Evolutionary conservation across 768 basidiomycete genomes (phyloP).

Genomic region (Mycena rebaudengoi): DNA sequence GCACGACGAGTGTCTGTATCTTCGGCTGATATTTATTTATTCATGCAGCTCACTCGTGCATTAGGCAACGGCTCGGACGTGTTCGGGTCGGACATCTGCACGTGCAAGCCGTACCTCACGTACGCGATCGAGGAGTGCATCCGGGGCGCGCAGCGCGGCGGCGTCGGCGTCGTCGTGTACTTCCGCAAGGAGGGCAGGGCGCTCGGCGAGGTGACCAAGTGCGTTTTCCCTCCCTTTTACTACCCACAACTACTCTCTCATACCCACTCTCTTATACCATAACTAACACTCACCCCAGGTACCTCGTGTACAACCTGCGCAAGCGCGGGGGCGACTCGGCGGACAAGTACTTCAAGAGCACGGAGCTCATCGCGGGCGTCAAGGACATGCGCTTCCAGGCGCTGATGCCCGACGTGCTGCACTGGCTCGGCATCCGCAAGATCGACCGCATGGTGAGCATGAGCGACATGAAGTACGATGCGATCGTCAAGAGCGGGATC

Average conservation of each 20-base stretch:
- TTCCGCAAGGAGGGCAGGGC: slow-evolving; percentile 95
- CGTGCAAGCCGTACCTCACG: slow-evolving; percentile 91
- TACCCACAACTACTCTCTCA: too few species aligned
- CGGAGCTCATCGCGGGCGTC: slow-evolving; percentile 93
- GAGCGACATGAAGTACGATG: slow-evolving; percentile 97
- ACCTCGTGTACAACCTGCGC: slow-evolving; percentile 95
- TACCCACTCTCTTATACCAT: too few species aligned
- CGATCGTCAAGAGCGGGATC: slow-evolving; percentile 90
- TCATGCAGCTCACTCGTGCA: too few species aligned
- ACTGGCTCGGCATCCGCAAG: slow-evolving; percentile 85
- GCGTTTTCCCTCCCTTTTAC: too few species aligned
- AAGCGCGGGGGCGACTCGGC: slow-evolving; percentile 95
- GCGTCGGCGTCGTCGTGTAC: slow-evolving; percentile 93
- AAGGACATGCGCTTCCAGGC: slow-evolving; percentile 96
- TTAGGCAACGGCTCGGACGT: slow-evolving; percentile 97
- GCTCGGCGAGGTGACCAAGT: slow-evolving; percentile 93
- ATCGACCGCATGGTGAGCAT: slow-evolving; percentile 91
- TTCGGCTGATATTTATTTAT: too few species aligned
- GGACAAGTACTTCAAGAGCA: slow-evolving; percentile 93
- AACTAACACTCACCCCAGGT: too few species aligned
- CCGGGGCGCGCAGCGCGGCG: slow-evolving; percentile 74
- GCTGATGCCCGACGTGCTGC: slow-evolving; percentile 95
- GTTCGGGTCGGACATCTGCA: slow-evolving; percentile 93
- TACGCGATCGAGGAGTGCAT: slow-evolving; percentile 96
- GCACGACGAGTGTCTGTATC: slow-evolving; percentile 98